These are phyloP conservation scores for Trichoderma sp. DNA, from an alignment of 2,329 filamentous ascomycete species.

Conservation along the genomic window DNA sequence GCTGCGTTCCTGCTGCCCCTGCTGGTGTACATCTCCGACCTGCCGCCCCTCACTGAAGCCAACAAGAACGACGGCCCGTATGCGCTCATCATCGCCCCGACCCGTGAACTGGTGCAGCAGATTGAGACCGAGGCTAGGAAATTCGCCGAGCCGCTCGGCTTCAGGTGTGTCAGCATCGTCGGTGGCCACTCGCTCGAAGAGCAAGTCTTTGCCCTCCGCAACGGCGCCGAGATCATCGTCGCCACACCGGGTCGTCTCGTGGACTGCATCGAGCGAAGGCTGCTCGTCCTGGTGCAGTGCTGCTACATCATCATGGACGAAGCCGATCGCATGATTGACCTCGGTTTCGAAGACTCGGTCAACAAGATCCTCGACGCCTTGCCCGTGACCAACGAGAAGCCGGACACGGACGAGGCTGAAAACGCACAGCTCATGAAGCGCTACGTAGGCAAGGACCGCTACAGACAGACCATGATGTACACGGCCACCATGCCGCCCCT, in stretches of 20 bases:
- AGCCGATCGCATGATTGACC: constrained; percentile 97
- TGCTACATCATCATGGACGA: constrained; percentile 99
- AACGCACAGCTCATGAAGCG: constrained; percentile 81
- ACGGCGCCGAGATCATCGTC: constrained; percentile 96
- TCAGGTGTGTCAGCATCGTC: constrained; percentile 95
- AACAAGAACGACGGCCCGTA: constrained; percentile 96
- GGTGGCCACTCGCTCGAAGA: constrained; percentile 95
- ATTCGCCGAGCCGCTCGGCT: constrained; percentile 86
- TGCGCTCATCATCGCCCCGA: constrained; percentile 94
- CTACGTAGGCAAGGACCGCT: constrained; percentile 74
- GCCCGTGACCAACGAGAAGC: constrained; percentile 91
- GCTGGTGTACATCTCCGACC: constrained; percentile 88
- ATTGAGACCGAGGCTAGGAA: constrained; percentile 94
- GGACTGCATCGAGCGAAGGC: constrained; percentile 91
- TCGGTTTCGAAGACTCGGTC: constrained; percentile 95
- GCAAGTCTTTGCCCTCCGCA: constrained; percentile 83
- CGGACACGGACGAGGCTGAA: constrained; percentile 89
- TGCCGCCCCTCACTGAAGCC: constrained; percentile 79
- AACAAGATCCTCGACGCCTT: constrained; percentile 97
- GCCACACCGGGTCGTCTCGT: constrained; percentile 97
- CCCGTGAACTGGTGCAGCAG: constrained; percentile 95
- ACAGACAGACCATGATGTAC: constrained; percentile 99
- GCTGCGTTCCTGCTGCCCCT: constrained; percentile 91
- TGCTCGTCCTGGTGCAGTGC: constrained; percentile 91
- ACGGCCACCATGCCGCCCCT: constrained; percentile 95